These are phyloP conservation scores for Hirsutella minnesotensis DNA, from an alignment of 2,329 filamentous ascomycete genomes.

Conservation along the genomic window DNA sequence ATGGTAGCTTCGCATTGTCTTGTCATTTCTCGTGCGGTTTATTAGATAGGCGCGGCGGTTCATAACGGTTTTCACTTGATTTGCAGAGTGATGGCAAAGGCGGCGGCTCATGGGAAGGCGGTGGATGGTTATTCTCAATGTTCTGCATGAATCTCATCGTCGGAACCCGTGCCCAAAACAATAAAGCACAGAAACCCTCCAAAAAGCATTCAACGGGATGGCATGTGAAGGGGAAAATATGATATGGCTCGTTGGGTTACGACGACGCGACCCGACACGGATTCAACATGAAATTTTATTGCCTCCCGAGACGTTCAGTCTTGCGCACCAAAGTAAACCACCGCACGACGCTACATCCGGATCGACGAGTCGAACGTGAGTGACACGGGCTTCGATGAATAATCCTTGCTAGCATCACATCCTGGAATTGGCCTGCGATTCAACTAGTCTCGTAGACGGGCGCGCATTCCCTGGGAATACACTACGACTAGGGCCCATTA, in stretches of 20 bases:
- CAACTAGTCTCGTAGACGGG: too few relatives aligned
- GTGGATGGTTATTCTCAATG: slow-evolving; percentile 21
- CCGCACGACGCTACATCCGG: too few relatives aligned
- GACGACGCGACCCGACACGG: neutral
- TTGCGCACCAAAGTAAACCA: too few relatives aligned
- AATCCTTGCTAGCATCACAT: too few relatives aligned
- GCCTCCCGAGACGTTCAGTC: neutral
- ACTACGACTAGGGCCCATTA: too few relatives aligned
- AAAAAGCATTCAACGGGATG: slow-evolving; percentile 1
- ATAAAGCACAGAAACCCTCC: slow-evolving; percentile 22
- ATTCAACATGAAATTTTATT: slow-evolving; percentile 2
- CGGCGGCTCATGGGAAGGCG: slow-evolving; percentile 19
- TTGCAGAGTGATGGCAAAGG: slow-evolving; percentile 34
- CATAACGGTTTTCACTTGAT: slow-evolving; percentile 36
- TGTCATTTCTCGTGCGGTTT: slow-evolving; percentile 37
- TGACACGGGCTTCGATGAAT: too few relatives aligned
- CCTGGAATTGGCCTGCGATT: too few relatives aligned
- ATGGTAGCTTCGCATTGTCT: slow-evolving; percentile 26
- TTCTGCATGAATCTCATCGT: slow-evolving; percentile 23
- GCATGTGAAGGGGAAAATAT: slow-evolving; percentile 4
- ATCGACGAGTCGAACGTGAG: too few relatives aligned
- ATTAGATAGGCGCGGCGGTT: slow-evolving; percentile 44
- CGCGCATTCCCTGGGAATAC: too few relatives aligned
- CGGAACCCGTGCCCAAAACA: slow-evolving; percentile 18
- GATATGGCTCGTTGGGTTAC: neutral